Base-by-base conservation (phyloP, 2,329 filamentous ascomycete species). In the Colletotrichum cordylinicola region DNA sequence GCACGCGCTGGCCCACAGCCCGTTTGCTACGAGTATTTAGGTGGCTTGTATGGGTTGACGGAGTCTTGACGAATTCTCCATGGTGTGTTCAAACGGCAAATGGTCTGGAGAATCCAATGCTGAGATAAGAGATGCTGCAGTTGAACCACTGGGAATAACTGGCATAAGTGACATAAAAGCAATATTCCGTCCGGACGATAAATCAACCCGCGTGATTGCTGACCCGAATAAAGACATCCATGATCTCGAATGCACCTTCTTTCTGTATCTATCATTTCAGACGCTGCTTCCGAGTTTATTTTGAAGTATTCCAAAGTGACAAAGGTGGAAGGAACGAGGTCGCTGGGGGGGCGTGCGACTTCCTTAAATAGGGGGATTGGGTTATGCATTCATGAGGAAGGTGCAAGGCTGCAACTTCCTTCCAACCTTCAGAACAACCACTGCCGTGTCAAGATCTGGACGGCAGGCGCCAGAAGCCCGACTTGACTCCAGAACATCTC, bases 151-250 rank as follows among this genome's bases (percentile, higher is more conserved):
- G 6, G 29, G 4, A 48, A 48, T 48, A 7, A 48, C 29, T 7
- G n/a, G 39, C 39, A 48, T 2, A n/a, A 12, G 39, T 48, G 39
- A 1, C 18, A 2, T 48, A 0, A 48, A n/a, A n/a, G 1, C 39
- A 48, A 6, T 0, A 48, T 2, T 48, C 9, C 18, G n/a, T 1
- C 39, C 39, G 18, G 18, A 48, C 6, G 18, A 12, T 0, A 0
- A 2, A 18, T 12, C 10, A 12, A 29, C 29, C 29, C 29, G 29
- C 29, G 29, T 5, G 29, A 29, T 29, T 29, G 29, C 29, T 8
- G 29, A 8, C 29, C 29, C 29, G 29, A 29, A 29, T 6, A 29
- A 29, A 29, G 29, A 29, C 29, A 29, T 29, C n/a, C n/a, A n/a
- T n/a, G n/a, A n/a, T n/a, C 29, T 29, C 7, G 29, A 29, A 29